These are phyloP conservation scores for Mucor circinelloides DNA, from an alignment of 371 early-diverging fungal species.

Conservation along the genomic window DNA sequence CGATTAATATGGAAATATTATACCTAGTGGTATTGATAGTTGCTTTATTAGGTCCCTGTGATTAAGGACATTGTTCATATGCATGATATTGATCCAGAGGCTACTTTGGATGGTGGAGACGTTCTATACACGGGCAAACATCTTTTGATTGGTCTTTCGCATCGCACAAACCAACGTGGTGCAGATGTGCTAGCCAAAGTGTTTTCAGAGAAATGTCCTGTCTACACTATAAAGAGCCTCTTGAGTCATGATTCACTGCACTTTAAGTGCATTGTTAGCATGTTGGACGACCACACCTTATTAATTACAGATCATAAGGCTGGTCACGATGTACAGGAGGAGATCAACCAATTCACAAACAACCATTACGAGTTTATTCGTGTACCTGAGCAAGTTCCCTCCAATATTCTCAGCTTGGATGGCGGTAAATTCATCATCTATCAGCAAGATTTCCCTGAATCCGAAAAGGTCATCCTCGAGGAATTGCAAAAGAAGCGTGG, in stretches of 20 bases:
- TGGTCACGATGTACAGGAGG: slow-evolving; percentile 19
- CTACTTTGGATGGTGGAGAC: slow-evolving; percentile 42
- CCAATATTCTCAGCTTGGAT: slow-evolving; percentile 36
- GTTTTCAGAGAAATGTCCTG: slow-evolving; percentile 18
- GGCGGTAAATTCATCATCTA: slow-evolving; percentile 23
- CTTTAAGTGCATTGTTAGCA: slow-evolving; percentile 37
- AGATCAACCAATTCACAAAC: slow-evolving; percentile 18
- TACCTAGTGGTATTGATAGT: slow-evolving; percentile 8
- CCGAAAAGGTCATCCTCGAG: slow-evolving; percentile 20
- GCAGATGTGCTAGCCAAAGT: slow-evolving; percentile 23
- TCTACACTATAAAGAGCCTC: slow-evolving; percentile 20
- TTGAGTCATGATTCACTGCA: slow-evolving; percentile 23
- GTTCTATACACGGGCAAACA: slow-evolving; percentile 35
- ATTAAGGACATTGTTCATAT: slow-evolving; percentile 26
- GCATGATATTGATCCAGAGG: slow-evolving; percentile 23
- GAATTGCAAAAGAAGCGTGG: slow-evolving; percentile 17
- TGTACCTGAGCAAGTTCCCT: slow-evolving; percentile 36
- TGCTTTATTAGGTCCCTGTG: slow-evolving; percentile 10
- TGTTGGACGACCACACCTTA: slow-evolving; percentile 15
- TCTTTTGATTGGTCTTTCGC: slow-evolving; percentile 36
- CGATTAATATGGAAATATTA: slow-evolving; percentile 10
- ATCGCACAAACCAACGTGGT: slow-evolving; percentile 36
- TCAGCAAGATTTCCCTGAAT: slow-evolving; percentile 28
- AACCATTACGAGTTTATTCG: slow-evolving; percentile 22
- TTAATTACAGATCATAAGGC: slow-evolving; percentile 29